Percentiles rank a stretch among this genome's conserved stretches.
These are phyloP conservation scores for Hypoxylon subgilvum DNA, from an alignment of 495 filamentous ascomycete genomes.

Conservation along the genomic window DNA sequence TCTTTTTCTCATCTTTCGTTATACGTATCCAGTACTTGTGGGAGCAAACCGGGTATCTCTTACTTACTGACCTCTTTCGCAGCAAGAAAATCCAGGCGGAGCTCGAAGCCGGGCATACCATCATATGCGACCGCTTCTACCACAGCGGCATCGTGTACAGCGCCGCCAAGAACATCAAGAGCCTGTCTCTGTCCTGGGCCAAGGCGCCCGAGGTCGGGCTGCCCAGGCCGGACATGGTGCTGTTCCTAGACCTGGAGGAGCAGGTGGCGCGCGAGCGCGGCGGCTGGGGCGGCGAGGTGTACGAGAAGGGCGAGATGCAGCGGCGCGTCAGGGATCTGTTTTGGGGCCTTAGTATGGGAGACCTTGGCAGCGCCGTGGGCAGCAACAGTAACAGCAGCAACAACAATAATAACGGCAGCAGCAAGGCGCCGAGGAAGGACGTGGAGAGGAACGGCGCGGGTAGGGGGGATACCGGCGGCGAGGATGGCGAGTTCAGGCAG, in stretches of 20 bases:
- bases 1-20: neutral
- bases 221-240: slow-evolving; percentile 82
- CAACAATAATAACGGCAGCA: slow-evolving; percentile 14
- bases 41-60: too few species aligned
- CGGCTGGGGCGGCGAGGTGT: slow-evolving; percentile 86
- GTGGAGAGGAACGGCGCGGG: slow-evolving; percentile 33
- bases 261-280: slow-evolving; percentile 75
- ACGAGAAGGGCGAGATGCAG: slow-evolving; percentile 87
- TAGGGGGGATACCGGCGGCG: slow-evolving; percentile 15
- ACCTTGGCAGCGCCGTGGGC: slow-evolving; percentile 43
- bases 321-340: slow-evolving; percentile 78
- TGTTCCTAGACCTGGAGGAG: slow-evolving; percentile 83
- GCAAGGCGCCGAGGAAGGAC: slow-evolving; percentile 18
- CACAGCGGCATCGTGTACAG: slow-evolving; percentile 92
- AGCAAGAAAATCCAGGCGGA: slow-evolving; percentile 66
- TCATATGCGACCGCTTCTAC: slow-evolving; percentile 92
- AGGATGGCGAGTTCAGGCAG: slow-evolving; percentile 53
- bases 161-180: slow-evolving; percentile 82
- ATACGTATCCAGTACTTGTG: too few species aligned
- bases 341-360: slow-evolving; percentile 56
- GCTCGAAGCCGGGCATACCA: slow-evolving; percentile 68
- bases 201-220: slow-evolving; percentile 82
- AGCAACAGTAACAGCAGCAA: slow-evolving; percentile 13
- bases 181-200: slow-evolving; percentile 76
- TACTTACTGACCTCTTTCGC: slow-evolving; percentile 6